phyloP scores from a whole-genome alignment of 2,329 filamentous ascomycete genomes.

The Stromatinia cepivora region DNA sequence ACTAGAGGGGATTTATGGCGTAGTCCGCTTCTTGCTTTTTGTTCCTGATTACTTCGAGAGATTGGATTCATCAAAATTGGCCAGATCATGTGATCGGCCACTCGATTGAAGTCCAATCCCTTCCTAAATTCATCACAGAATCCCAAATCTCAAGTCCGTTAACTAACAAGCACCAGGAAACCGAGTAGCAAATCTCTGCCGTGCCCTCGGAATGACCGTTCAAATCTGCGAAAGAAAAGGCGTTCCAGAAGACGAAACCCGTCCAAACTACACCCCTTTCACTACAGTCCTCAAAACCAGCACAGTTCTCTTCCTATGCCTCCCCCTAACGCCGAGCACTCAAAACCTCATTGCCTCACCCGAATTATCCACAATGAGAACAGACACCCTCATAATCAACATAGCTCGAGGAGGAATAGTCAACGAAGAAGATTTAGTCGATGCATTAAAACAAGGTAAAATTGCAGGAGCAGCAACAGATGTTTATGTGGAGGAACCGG shows the following conservation, averaged over 20 bases:
- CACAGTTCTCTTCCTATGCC: slow-evolving; percentile 33
- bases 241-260: slow-evolving; percentile 7
- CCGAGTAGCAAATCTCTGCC: slow-evolving; percentile 15
- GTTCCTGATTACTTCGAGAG: fast-evolving
- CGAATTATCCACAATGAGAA: slow-evolving; percentile 34
- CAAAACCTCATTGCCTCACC: slow-evolving; percentile 33
- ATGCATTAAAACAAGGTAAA: slow-evolving; percentile 34
- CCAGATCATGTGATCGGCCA: background rate
- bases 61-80: background rate
- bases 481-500: slow-evolving; percentile 40
- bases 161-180: background rate
- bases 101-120: too few species aligned
- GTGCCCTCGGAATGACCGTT: slow-evolving; percentile 32
- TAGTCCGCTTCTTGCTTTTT: background rate
- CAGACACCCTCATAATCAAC: slow-evolving; percentile 37
- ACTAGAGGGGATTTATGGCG: too few species aligned
- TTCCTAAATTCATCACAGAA: background rate
- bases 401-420: slow-evolving; percentile 41
- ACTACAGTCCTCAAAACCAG: slow-evolving; percentile 24
- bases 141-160: background rate
- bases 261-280: slow-evolving; percentile 31
- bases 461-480: slow-evolving; percentile 40
- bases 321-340: slow-evolving; percentile 33
- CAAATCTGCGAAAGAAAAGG: slow-evolving; percentile 33
- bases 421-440: slow-evolving; percentile 38